Evolutionary conservation across 129 eudicot genomes (phyloP), one percentile per base, ranked within the genome.

Genomic region (Artemisia tridentata): DNA sequence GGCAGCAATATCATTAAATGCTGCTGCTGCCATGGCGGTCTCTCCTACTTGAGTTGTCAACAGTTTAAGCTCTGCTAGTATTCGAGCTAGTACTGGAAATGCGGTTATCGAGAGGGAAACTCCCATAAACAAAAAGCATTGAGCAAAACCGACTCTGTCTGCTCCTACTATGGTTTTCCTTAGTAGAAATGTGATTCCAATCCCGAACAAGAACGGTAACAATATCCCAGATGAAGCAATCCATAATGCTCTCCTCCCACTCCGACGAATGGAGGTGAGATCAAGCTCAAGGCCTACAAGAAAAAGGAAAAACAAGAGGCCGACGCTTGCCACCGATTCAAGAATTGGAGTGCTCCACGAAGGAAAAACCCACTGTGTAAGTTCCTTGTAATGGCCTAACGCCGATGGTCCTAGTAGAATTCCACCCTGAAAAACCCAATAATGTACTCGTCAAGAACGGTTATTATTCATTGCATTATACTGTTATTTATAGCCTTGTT

Each of bases 91-190:
- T 2, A 89, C 96, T 17, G 93, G 96, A 72, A 86, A 89, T 17
- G 96, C 96, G 0, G 93, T 89, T 72, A 89, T 86, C 29, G 96
- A 89, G 46, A 89, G 84, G 11, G 96, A 80, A 4, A 89, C 96
- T 2, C 92, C 96, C 83, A 86, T 89, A 82, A 89, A 89, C 20
- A 86, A 65, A 0, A 89, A 45, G 69, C 51, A 86, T 18, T 80
- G 86, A 15, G 58, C 48, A 3, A 72, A 81, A 1, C 86, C 85
- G 0, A 81, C 88, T 75, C 38, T 75, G 31, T 81, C 86, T 0
- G 80, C 88, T 2, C 86, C 90, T 3, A 69, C 51, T 5, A 90
- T 53, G 0, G 76, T 38, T 67, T 71, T 61, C 1, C 85, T 72
- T 20, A 86, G 85, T 3, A 90, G 51, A 31, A 80, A 74, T 8